Evolutionary conservation across 768 basidiomycete species (phyloP).

Genomic region (Dacryopinax primogenitus): DNA sequence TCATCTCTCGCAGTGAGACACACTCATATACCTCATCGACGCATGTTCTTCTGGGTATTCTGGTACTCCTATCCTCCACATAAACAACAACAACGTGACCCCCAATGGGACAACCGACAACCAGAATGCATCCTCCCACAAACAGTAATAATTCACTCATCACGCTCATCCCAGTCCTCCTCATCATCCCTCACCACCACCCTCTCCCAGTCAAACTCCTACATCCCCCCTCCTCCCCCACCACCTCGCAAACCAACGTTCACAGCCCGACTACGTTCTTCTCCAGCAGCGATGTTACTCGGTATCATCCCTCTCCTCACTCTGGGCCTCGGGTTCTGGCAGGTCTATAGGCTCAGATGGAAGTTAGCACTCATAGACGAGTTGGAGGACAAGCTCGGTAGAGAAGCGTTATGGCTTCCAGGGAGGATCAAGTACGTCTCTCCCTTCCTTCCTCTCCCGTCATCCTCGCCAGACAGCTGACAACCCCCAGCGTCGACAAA

Average conservation of each 20-base stretch:
- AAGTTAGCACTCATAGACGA: slow-evolving; percentile 89
- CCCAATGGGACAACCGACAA: no score
- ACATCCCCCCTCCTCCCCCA: neutral
- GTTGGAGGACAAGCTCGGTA: slow-evolving; percentile 74
- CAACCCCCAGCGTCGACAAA: slow-evolving; percentile 42
- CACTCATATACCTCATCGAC: no score
- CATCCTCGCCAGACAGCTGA: slow-evolving; percentile 21
- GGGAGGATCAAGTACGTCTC: slow-evolving; percentile 64
- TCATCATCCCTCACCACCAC: neutral
- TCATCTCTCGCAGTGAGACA: no score
- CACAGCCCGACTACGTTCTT: slow-evolving; percentile 11
- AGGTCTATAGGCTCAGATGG: slow-evolving; percentile 86
- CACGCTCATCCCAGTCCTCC: neutral
- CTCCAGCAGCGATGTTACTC: slow-evolving; percentile 33
- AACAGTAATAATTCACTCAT: neutral
- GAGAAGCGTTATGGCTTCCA: slow-evolving; percentile 66
- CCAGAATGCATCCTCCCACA: neutral
- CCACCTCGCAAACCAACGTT: slow-evolving; percentile 8
- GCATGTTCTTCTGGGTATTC: no score
- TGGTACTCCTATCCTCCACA: no score
- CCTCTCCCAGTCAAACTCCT: neutral
- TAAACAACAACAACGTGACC: no score
- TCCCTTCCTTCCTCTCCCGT: slow-evolving; percentile 14
- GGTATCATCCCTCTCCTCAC: slow-evolving; percentile 84
- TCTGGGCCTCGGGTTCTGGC: slow-evolving; percentile 85